These are phyloP conservation scores for Bremia lactucae DNA, from an alignment of 352 stramenopile genomes.

Conservation along the genomic window DNA sequence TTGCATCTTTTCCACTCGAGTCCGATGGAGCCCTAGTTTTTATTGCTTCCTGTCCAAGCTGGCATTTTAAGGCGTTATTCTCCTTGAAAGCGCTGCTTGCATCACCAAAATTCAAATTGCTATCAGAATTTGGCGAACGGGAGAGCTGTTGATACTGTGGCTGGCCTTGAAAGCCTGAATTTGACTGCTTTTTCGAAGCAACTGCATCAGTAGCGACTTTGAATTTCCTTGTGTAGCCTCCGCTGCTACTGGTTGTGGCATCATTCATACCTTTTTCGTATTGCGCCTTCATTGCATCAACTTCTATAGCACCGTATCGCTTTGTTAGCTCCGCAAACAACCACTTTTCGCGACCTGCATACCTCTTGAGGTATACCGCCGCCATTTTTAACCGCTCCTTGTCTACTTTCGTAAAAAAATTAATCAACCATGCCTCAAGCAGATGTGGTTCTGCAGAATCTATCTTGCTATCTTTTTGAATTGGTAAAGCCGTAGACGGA, in stretches of 20 bases:
- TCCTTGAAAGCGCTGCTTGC: constrained; percentile 1
- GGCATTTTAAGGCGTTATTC: background rate
- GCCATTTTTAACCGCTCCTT: constrained; percentile 55
- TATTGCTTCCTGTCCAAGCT: constrained; percentile 2
- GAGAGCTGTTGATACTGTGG: constrained; percentile 22
- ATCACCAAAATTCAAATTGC: constrained; percentile 4
- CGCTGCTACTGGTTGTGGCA: background rate
- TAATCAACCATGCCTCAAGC: constrained; percentile 39
- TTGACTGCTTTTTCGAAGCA: constrained; percentile 1
- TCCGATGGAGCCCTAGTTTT: background rate
- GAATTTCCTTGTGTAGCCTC: background rate
- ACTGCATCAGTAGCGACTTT: constrained; percentile 2
- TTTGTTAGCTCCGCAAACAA: constrained; percentile 56
- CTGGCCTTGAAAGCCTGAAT: constrained; percentile 13
- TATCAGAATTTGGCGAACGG: constrained; percentile 12
- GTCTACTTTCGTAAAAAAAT: constrained; percentile 60
- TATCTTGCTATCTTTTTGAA: constrained; percentile 1
- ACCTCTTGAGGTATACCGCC: constrained; percentile 50
- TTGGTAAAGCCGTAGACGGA: background rate
- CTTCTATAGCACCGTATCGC: constrained; percentile 44
- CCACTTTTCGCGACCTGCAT: constrained; percentile 48
- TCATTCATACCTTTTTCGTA: constrained; percentile 12
- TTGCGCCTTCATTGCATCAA: constrained; percentile 26
- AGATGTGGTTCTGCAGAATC: constrained; percentile 7
- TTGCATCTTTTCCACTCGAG: background rate